A percentile compares a stretch with the other conserved stretches of the same genome.
Evolutionary conservation across 1,284 basidiomycete species (phyloP).

Genomic region (Ceratobasidium sp.): DNA sequence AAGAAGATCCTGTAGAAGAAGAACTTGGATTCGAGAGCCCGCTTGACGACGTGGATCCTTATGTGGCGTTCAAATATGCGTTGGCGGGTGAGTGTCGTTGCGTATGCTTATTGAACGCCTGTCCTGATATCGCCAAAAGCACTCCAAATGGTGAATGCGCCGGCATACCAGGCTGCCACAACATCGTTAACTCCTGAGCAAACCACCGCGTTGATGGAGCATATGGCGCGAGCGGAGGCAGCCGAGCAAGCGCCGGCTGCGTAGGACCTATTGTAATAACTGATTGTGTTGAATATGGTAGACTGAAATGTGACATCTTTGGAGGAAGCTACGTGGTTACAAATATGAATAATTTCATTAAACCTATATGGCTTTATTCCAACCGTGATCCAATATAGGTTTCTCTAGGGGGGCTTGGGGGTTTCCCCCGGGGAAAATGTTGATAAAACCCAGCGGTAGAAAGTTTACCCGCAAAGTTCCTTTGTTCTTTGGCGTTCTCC

Average conservation of each 20-base stretch:
- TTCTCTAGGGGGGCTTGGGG: too few relatives aligned
- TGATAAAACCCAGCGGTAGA: too few relatives aligned
- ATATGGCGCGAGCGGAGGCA: constrained; percentile 70
- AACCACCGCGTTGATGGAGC: constrained; percentile 81
- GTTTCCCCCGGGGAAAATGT: too few relatives aligned
- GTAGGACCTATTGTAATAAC: background rate
- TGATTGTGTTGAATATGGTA: too few relatives aligned
- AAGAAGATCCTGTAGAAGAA: constrained; percentile 69
- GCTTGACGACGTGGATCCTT: constrained; percentile 76
- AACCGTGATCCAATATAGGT: too few relatives aligned
- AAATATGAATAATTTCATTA: too few relatives aligned
- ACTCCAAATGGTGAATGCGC: constrained; percentile 76
- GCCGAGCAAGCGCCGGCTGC: constrained; percentile 32
- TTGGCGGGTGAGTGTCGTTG: constrained; percentile 65
- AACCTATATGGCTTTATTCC: too few relatives aligned
- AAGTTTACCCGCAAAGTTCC: too few relatives aligned
- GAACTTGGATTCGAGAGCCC: constrained; percentile 84
- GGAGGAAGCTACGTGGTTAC: too few relatives aligned
- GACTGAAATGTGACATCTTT: too few relatives aligned
- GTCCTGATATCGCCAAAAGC: too few relatives aligned
- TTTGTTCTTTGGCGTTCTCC: too few relatives aligned
- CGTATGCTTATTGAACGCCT: background rate
- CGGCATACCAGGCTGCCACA: constrained; percentile 74
- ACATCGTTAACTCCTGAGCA: constrained; percentile 75
- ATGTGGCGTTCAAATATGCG: constrained; percentile 76